A percentile compares a stretch with the other conserved stretches of the same genome.
phyloP scores from a whole-genome alignment of 768 basidiomycete genomes.

The Fomitopsis serialis region DNA sequence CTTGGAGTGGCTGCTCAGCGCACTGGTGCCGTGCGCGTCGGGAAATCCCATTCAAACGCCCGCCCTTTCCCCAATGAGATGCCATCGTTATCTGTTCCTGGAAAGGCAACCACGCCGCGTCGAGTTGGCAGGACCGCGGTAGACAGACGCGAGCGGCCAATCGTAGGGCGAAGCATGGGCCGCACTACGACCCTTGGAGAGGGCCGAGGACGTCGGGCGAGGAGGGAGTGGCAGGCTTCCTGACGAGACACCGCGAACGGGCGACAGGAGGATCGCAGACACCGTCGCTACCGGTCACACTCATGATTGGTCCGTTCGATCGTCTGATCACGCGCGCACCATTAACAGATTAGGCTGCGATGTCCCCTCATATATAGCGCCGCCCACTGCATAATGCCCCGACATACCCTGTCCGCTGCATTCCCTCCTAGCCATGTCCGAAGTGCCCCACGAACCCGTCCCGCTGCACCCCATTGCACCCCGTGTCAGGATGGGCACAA shows the following conservation, averaged over 20 bases:
- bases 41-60: too few relatives aligned
- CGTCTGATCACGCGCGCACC: constrained; percentile 6
- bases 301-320: constrained; percentile 1
- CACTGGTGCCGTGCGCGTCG: too few relatives aligned
- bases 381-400: not conserved
- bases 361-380: constrained; percentile 1
- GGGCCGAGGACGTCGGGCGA: too few relatives aligned
- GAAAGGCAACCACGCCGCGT: too few relatives aligned
- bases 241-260: not conserved
- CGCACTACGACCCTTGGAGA: too few relatives aligned
- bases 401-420: constrained; percentile 1
- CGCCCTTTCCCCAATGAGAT: too few relatives aligned
- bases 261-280: not conserved
- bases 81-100: too few relatives aligned
- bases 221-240: not conserved
- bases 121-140: too few relatives aligned
- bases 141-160: too few relatives aligned
- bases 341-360: not conserved
- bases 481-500: constrained; percentile 58
- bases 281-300: not conserved
- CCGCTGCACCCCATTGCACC: constrained; percentile 70
- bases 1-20: too few relatives aligned
- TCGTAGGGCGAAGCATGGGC: too few relatives aligned
- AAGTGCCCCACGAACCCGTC: constrained; percentile 15
- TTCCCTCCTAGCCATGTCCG: constrained; percentile 20